Base-by-base conservation (phyloP, 169 alveolate species). In the Prorocentrum cordatum region DNA sequence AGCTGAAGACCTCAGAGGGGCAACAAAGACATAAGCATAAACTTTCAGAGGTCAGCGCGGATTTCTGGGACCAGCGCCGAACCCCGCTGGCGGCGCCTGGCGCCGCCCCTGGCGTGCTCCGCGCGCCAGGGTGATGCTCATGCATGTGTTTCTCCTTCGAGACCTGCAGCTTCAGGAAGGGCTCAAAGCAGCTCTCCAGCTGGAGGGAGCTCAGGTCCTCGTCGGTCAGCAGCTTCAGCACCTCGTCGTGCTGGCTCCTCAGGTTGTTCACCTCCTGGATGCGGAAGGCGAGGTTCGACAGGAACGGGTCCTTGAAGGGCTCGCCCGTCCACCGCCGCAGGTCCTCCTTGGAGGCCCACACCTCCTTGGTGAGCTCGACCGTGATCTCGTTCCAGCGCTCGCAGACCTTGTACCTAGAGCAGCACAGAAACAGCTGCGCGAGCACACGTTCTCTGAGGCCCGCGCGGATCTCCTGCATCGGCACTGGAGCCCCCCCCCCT, bases 221-320 rank as follows among this genome's bases (percentile, higher is more conserved):
- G 10, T 62, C 83, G 68, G 83, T 68, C 4, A 67, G 64, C 54
- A 93, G 91, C 35, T 93, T 83, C 71, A 93, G 59, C 33, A 94
- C 92, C 92, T 94, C 95, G 45, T 94, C 96, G 67, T 92, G 94
- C 84, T 94, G 94, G 83, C 94, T 92, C 29, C 95, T 91, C 32
- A 94, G 82, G 38, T 91, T 92, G 27, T 90, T 70, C 61, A 94
- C 92, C 45, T 93, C 95, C 62, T 73, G 92, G 27, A 94, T 83
- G 36, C 96, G 92, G 20, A 27, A 33, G 1, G 91, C 92, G 35
- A 94, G 58, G 31, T 83, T 79, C 26, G 77, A 85, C 29, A 94
- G 88, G 73, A 92, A 79, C 16, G 71, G 67, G 68, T 91, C 94
- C 66, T 70, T 45, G 85, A 42, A 86, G 20, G 92, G 80, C 83